phyloP scores from a whole-genome alignment of 1,284 basidiomycete genomes.

The Inonotus hispidus region DNA sequence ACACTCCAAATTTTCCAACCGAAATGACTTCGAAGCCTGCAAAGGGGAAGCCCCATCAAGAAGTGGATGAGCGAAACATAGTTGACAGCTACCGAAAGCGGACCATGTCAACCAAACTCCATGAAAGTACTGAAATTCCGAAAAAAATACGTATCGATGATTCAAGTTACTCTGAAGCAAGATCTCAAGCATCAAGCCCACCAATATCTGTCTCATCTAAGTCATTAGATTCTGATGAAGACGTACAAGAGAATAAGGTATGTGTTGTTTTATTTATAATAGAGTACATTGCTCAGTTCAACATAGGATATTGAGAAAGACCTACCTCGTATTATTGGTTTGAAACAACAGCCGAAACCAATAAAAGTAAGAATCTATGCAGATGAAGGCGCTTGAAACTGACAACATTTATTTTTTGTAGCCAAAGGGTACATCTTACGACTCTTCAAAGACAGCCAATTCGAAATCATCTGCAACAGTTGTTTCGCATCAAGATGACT shows the following conservation, averaged over 20 bases:
- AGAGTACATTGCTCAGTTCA: background rate
- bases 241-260: background rate
- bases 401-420: too few species aligned
- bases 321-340: too few species aligned
- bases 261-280: background rate
- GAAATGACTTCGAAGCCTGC: background rate
- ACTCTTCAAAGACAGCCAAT: too few species aligned
- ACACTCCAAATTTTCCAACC: background rate
- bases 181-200: background rate
- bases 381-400: too few species aligned
- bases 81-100: background rate
- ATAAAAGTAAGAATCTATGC: too few species aligned
- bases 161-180: background rate
- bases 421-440: too few species aligned
- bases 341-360: too few species aligned
- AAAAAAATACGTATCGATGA: background rate
- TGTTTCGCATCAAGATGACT: too few species aligned
- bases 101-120: background rate
- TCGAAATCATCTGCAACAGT: too few species aligned
- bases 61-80: background rate
- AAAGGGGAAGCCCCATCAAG: background rate
- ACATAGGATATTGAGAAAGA: too few species aligned
- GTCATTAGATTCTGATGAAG: background rate
- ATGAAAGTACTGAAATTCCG: background rate
- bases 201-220: background rate